Conservation (phyloP, 495 filamentous ascomycete species). For the Choiromyces venosus region DNA sequence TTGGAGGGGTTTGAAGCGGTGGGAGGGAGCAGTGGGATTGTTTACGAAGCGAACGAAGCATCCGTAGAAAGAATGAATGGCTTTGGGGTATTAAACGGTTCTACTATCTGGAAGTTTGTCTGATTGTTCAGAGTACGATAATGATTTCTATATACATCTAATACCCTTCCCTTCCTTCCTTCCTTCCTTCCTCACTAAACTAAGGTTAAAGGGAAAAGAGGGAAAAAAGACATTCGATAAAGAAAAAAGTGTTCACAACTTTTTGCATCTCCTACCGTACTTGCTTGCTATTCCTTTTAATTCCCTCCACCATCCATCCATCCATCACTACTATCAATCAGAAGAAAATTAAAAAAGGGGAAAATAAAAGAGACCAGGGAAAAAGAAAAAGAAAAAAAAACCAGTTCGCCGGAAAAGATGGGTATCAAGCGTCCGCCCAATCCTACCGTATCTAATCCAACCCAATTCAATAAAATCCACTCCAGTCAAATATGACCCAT, state of each 20-base stretch:
- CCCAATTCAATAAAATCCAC: neutral
- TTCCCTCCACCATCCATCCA: too few species aligned
- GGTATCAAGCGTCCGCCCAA: too few species aligned
- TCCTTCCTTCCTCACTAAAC: too few species aligned
- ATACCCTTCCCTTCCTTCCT: too few species aligned
- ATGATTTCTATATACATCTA: slow-evolving; percentile 1
- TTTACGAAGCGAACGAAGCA: too few species aligned
- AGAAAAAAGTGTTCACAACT: neutral
- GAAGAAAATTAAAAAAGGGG: too few species aligned
- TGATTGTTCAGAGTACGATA: too few species aligned
- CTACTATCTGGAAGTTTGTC: too few species aligned
- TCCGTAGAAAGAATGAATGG: too few species aligned
- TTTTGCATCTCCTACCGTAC: neutral
- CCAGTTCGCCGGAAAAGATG: neutral
- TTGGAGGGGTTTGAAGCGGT: neutral
- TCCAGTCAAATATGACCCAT: neutral
- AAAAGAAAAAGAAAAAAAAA: neutral
- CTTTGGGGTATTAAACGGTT: too few species aligned
- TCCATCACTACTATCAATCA: too few species aligned
- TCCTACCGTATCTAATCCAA: too few species aligned
- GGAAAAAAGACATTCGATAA: neutral
- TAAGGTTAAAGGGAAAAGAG: neutral
- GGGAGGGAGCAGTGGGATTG: neutral
- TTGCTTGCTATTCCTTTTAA: neutral
- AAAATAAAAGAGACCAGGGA: neutral